Percentiles rank a stretch among this genome's conserved stretches.
Conservation (phyloP, 2,329 filamentous ascomycete species). For the Chaetomium sp. region DNA sequence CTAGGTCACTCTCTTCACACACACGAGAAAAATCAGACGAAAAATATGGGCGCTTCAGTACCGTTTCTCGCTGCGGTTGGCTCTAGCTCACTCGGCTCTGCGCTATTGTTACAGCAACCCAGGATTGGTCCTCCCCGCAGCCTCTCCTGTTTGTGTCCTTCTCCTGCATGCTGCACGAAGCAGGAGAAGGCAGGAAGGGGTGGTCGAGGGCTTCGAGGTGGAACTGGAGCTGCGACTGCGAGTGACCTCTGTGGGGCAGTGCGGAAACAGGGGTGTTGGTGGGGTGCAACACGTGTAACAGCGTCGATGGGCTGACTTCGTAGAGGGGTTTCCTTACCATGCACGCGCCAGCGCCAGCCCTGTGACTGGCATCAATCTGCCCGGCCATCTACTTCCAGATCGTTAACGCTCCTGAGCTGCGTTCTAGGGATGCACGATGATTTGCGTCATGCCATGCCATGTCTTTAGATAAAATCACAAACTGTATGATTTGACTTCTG, state of each 20-base stretch:
- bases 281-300: constrained; percentile 34
- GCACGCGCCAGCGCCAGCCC: constrained; percentile 15
- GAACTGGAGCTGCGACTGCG: background rate
- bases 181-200: constrained; percentile 4
- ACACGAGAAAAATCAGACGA: background rate
- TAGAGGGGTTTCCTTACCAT: constrained; percentile 20
- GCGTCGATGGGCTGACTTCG: constrained; percentile 27
- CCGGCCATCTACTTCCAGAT: background rate
- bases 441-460: constrained; percentile 10
- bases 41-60: background rate
- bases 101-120: background rate
- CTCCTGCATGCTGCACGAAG: constrained; percentile 26
- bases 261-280: constrained; percentile 15
- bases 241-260: constrained; percentile 7
- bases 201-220: background rate
- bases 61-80: constrained; percentile 3
- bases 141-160: constrained; percentile 13
- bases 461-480: background rate
- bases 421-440: constrained; percentile 9
- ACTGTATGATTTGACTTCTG: background rate
- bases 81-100: background rate
- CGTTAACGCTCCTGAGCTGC: background rate
- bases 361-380: background rate
- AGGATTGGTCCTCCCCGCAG: constrained; percentile 6
- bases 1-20: no score